Evolutionary conservation across 371 early-diverging fungal genomes (phyloP).

Genomic region (Mortierella sp.): DNA sequence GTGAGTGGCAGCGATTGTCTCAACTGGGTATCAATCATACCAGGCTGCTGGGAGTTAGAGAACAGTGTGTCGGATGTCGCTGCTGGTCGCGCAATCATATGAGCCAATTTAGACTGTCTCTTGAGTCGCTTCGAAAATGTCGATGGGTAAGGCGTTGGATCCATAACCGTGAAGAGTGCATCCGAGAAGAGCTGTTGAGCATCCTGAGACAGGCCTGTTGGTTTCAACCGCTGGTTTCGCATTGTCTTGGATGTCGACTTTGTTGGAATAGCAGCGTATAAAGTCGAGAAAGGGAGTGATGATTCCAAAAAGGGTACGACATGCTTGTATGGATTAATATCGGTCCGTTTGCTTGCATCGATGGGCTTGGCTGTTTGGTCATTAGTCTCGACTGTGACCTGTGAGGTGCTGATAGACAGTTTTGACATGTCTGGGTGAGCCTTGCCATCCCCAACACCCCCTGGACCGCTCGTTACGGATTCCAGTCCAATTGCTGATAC

Average conservation of each 20-base stretch:
- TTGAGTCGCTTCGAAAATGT: slow-evolving; percentile 19
- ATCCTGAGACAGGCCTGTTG: slow-evolving; percentile 29
- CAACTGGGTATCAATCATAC: slow-evolving; percentile 39
- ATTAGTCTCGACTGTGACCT: background rate
- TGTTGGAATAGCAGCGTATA: slow-evolving; percentile 25
- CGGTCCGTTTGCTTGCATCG: background rate
- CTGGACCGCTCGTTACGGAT: slow-evolving; percentile 6
- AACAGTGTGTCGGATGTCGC: slow-evolving; percentile 40
- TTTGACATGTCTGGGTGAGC: slow-evolving; percentile 12
- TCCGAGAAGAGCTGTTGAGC: slow-evolving; percentile 44
- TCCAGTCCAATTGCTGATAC: slow-evolving; percentile 28
- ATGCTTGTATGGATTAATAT: slow-evolving; percentile 66
- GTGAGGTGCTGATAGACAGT: slow-evolving; percentile 24
- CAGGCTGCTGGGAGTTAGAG: slow-evolving; percentile 20
- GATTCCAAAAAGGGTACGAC: slow-evolving; percentile 68
- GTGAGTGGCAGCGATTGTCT: slow-evolving; percentile 27
- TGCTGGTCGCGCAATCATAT: slow-evolving; percentile 23
- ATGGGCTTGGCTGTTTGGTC: background rate
- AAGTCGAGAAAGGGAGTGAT: slow-evolving; percentile 40
- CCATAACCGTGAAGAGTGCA: slow-evolving; percentile 33
- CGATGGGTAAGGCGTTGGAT: slow-evolving; percentile 17
- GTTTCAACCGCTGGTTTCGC: background rate
- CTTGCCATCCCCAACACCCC: background rate
- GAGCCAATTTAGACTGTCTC: slow-evolving; percentile 25
- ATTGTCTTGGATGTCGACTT: background rate